These are phyloP conservation scores for Echinochloa phyllopogon DNA, from an alignment of 176 grass and related monocot species.

Conservation along the genomic window DNA sequence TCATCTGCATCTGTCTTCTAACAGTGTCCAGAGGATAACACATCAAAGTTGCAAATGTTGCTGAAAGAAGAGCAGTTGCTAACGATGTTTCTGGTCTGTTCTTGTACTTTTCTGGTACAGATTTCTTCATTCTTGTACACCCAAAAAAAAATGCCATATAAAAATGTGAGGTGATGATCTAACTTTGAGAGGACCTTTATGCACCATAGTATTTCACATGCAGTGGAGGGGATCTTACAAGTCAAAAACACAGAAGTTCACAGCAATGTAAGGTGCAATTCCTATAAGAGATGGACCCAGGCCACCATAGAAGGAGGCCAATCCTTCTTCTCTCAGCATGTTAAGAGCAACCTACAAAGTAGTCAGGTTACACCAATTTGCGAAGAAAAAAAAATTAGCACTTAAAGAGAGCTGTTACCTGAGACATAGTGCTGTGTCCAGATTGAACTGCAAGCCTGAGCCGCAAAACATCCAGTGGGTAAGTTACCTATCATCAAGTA, in stretches of 20 bases:
- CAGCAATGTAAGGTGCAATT: constrained; percentile 97
- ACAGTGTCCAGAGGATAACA: constrained; percentile 95
- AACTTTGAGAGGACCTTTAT: constrained; percentile 26
- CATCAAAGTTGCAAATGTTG: constrained; percentile 91
- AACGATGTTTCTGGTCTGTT: constrained; percentile 85
- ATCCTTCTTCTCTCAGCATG: constrained; percentile 93
- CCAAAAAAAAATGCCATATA: constrained; percentile 15
- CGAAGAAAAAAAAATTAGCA: constrained; percentile 1
- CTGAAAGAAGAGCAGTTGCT: constrained; percentile 86
- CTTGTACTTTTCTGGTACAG: constrained; percentile 88
- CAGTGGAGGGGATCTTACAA: constrained; percentile 68
- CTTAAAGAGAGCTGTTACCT: constrained; percentile 54
- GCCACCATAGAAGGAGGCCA: constrained; percentile 89
- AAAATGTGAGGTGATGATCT: constrained; percentile 19
- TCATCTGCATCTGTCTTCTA: constrained; percentile 99
- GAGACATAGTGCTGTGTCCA: constrained; percentile 85
- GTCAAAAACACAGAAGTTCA: constrained; percentile 99
- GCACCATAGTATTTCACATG: constrained; percentile 23
- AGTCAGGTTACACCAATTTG: constrained; percentile 30
- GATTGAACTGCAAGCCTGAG: constrained; percentile 97
- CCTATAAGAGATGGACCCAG: constrained; percentile 93
- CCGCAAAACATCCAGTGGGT: constrained; percentile 94
- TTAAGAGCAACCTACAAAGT: constrained; percentile 87
- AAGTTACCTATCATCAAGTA: constrained; percentile 79
- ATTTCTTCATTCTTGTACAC: constrained; percentile 90